Percentiles rank a stretch among this genome's conserved stretches.
Evolutionary conservation across 768 basidiomycete genomes (phyloP).

Genomic region (Collybia sordida): DNA sequence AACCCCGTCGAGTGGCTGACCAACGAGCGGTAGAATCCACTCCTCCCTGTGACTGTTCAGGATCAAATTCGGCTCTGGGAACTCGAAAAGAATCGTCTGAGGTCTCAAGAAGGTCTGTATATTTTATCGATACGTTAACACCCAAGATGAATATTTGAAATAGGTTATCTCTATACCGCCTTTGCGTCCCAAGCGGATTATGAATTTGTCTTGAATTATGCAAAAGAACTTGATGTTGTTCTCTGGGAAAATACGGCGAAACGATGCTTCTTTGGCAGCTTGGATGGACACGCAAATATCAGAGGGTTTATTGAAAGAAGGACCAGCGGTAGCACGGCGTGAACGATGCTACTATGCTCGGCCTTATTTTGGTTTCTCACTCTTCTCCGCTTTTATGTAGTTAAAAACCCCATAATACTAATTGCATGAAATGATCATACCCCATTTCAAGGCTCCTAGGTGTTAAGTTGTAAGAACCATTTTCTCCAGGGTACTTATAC

Average conservation of each 20-base stretch:
- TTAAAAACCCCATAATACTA: constrained; percentile 42
- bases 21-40: constrained; percentile 61
- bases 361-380: not conserved
- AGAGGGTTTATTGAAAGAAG: constrained; percentile 78
- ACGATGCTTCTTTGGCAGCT: constrained; percentile 80
- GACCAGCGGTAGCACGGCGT: constrained; percentile 37
- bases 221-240: constrained; percentile 77
- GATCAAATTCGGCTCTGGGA: constrained; percentile 99
- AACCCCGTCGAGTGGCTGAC: constrained; percentile 9
- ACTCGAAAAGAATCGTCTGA: constrained; percentile 88
- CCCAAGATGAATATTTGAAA: constrained; percentile 6
- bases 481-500: too few species aligned
- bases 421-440: too few species aligned
- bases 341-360: constrained; percentile 2
- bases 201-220: constrained; percentile 83
- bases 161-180: constrained; percentile 86
- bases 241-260: constrained; percentile 77
- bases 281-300: constrained; percentile 78
- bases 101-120: constrained; percentile 77
- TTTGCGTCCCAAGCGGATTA: constrained; percentile 89
- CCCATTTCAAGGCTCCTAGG: too few species aligned
- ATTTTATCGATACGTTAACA: constrained; percentile 15
- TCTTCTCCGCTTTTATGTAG: not conserved
- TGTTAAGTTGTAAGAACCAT: too few species aligned
- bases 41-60: constrained; percentile 95